phyloP scores from a whole-genome alignment of 2,329 filamentous ascomycete genomes.

The Dothistroma septosporum region DNA sequence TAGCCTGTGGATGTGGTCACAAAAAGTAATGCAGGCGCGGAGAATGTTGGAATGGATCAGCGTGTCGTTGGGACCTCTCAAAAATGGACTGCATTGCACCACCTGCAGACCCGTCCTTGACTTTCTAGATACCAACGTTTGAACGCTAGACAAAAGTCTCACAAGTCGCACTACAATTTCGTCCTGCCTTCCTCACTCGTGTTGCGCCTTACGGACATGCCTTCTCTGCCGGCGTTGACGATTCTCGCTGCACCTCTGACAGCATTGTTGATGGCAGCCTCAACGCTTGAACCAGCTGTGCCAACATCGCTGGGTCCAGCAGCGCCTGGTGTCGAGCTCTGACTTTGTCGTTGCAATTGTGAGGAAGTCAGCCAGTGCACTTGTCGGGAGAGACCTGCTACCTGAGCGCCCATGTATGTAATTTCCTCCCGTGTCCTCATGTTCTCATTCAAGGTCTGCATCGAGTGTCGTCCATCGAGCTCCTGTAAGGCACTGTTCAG shows the following conservation, averaged over 20 bases:
- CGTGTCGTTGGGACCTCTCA: no score
- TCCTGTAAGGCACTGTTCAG: slow-evolving; percentile 54
- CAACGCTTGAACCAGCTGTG: slow-evolving; percentile 25
- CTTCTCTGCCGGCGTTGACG: slow-evolving; percentile 19
- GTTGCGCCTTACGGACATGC: slow-evolving; percentile 25
- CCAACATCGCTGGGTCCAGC: slow-evolving; percentile 7
- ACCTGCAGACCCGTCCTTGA: no score
- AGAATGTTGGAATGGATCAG: no score
- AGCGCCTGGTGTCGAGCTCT: slow-evolving; percentile 17
- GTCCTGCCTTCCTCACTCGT: slow-evolving; percentile 36
- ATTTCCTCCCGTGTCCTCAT: slow-evolving; percentile 60
- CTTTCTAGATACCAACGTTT: background rate
- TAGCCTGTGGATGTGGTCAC: background rate
- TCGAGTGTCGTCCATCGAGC: slow-evolving; percentile 57
- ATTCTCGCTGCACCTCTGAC: slow-evolving; percentile 30
- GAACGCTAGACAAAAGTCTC: background rate
- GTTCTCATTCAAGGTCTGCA: slow-evolving; percentile 61
- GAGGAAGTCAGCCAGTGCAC: slow-evolving; percentile 60
- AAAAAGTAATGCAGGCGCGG: background rate
- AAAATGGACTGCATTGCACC: no score
- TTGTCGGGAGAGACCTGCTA: slow-evolving; percentile 57
- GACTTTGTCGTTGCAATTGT: slow-evolving; percentile 45
- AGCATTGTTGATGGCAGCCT: slow-evolving; percentile 28
- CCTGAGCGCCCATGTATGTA: slow-evolving; percentile 57
- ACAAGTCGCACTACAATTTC: slow-evolving; percentile 29